Conservation (phyloP, 805 yeast genomes). For the Candida berthetii region DNA sequence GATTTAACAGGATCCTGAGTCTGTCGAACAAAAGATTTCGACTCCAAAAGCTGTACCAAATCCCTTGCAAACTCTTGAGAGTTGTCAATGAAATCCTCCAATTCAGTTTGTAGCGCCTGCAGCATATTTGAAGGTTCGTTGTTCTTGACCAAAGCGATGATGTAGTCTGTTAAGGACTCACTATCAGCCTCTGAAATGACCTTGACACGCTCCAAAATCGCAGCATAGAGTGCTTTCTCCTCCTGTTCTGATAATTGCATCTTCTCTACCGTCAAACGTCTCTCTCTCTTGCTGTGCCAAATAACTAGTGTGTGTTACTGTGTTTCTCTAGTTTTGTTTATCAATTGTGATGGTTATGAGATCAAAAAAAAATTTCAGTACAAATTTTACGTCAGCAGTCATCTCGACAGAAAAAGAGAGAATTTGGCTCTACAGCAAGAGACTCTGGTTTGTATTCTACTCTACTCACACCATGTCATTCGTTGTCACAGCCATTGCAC, state of each 20-base stretch:
- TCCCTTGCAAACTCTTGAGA: slow-evolving; percentile 18
- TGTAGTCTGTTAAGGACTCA: slow-evolving; percentile 37
- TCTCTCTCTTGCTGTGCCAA: not conserved
- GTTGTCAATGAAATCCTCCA: slow-evolving; percentile 31
- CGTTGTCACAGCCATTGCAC: slow-evolving; percentile 23
- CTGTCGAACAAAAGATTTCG: slow-evolving; percentile 4
- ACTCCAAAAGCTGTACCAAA: slow-evolving; percentile 20
- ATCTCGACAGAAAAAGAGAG: no score
- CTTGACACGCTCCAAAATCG: slow-evolving; percentile 19
- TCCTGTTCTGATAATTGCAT: slow-evolving; percentile 11
- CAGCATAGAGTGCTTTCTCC: slow-evolving; percentile 14
- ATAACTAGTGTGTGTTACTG: not conserved
- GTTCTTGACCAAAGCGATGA: slow-evolving; percentile 33
- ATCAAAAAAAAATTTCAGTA: no score
- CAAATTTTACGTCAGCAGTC: no score
- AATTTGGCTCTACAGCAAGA: no score
- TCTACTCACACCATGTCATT: slow-evolving; percentile 1
- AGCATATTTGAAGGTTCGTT: slow-evolving; percentile 27
- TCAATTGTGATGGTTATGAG: no score
- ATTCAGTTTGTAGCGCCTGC: slow-evolving; percentile 24
- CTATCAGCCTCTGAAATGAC: slow-evolving; percentile 32
- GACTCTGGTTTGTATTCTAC: no score
- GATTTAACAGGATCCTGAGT: no score
- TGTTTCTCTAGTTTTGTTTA: no score
- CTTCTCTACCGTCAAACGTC: no score